A percentile compares a stretch with the other conserved stretches of the same genome.
Conservation (phyloP, 129 eudicot genomes). For the Scalesia atractyloides region DNA sequence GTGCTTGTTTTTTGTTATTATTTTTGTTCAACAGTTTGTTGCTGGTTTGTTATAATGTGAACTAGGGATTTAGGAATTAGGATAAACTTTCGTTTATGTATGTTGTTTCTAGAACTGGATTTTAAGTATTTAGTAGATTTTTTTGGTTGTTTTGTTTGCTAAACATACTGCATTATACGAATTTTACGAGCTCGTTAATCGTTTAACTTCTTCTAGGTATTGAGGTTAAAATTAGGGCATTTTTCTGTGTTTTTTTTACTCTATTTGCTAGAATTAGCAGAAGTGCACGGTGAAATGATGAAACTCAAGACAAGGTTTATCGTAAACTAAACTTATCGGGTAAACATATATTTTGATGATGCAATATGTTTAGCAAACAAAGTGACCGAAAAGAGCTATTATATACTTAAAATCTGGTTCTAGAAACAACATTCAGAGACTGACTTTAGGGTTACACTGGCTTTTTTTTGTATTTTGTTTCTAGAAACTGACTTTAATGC, state of each 20-base stretch:
- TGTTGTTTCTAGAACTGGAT: neutral
- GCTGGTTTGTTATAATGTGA: neutral
- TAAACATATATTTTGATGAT: too few species aligned
- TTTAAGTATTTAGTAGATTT: neutral
- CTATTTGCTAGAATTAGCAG: neutral
- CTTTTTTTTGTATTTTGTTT: too few species aligned
- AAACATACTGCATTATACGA: slow-evolving; percentile 3
- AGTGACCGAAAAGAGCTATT: too few species aligned
- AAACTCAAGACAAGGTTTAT: neutral
- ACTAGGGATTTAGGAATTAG: slow-evolving; percentile 16
- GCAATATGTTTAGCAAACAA: too few species aligned
- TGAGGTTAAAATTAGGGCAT: slow-evolving; percentile 2
- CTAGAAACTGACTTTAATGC: too few species aligned
- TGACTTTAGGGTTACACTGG: too few species aligned
- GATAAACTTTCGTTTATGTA: neutral
- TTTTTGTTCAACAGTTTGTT: neutral
- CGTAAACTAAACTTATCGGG: neutral
- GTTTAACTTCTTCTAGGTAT: neutral
- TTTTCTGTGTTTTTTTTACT: neutral
- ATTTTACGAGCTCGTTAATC: neutral
- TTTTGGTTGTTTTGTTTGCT: neutral
- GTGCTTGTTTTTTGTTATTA: neutral
- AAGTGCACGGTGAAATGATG: slow-evolving; percentile 10
- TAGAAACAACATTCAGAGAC: too few species aligned
- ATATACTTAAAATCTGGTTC: too few species aligned